Evolutionary conservation across 768 basidiomycete species (phyloP).

Genomic region (Lactifluus piperatus): DNA sequence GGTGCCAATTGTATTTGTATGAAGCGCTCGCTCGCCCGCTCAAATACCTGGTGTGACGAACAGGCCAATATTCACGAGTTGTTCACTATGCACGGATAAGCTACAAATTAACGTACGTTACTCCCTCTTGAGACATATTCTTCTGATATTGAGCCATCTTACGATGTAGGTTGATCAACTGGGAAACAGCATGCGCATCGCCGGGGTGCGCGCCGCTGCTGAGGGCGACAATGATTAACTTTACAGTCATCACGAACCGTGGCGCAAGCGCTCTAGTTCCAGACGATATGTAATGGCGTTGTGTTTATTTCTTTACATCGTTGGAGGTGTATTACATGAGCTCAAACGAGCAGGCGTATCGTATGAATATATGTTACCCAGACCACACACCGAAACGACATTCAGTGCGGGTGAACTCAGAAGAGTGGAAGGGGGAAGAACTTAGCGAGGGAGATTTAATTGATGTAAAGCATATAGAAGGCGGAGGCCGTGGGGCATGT

Average conservation of each 20-base stretch:
- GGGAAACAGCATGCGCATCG: conserved; percentile 44
- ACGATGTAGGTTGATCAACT: conserved; percentile 38
- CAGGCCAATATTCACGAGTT: neutral
- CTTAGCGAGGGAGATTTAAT: too few relatives aligned
- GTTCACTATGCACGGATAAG: conserved; percentile 8
- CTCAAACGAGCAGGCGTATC: too few relatives aligned
- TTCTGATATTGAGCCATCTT: neutral
- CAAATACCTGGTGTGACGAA: neutral
- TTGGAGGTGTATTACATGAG: too few relatives aligned
- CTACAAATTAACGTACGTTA: neutral
- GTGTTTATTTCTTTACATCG: too few relatives aligned
- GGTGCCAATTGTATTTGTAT: conserved; percentile 18
- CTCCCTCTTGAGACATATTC: neutral
- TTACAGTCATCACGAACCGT: conserved; percentile 43
- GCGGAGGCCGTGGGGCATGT: too few relatives aligned
- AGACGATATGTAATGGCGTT: too few relatives aligned
- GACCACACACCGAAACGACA: too few relatives aligned
- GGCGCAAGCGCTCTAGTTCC: neutral
- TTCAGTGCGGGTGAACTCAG: too few relatives aligned
- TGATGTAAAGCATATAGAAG: too few relatives aligned
- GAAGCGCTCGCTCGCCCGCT: neutral
- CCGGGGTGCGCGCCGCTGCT: conserved; percentile 47
- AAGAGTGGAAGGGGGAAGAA: too few relatives aligned
- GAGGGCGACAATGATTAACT: conserved; percentile 37
- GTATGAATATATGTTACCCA: too few relatives aligned